phyloP scores from a whole-genome alignment of 306 rosid genomes.

The Geum urbanum region DNA sequence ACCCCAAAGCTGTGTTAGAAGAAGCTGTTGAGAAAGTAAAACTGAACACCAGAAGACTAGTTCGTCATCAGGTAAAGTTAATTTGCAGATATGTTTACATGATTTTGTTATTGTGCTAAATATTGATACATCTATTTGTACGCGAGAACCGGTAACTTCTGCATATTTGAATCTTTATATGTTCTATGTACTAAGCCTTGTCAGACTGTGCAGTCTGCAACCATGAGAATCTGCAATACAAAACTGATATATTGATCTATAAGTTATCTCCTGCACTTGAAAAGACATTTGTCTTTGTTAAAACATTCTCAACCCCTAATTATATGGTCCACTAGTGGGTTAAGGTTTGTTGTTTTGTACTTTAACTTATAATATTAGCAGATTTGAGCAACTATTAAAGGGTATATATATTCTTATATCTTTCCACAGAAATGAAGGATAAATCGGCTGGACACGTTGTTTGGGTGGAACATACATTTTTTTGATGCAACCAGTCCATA shows the following conservation, averaged over 20 bases:
- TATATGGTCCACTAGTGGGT: neutral
- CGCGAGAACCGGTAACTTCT: neutral
- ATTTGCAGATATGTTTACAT: neutral
- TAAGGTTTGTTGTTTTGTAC: neutral
- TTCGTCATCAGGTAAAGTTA: slow-evolving; percentile 72
- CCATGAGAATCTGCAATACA: neutral
- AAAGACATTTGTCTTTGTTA: neutral
- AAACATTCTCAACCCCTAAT: neutral
- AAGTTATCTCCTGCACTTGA: neutral
- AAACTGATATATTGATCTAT: slow-evolving; percentile 4
- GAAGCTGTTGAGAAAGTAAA: slow-evolving; percentile 80
- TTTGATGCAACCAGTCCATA: slow-evolving; percentile 67
- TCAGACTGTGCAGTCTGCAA: slow-evolving; percentile 1
- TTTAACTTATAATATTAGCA: too few species aligned
- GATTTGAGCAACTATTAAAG: neutral
- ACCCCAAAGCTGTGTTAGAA: slow-evolving; percentile 39
- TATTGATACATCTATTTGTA: neutral
- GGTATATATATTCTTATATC: neutral
- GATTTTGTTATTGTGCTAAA: neutral
- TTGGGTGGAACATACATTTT: slow-evolving; percentile 68
- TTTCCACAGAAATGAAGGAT: slow-evolving; percentile 67
- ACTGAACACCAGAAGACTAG: slow-evolving; percentile 71
- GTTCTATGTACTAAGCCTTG: neutral
- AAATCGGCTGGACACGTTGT: slow-evolving; percentile 58
- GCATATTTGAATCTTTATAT: neutral